Evolutionary conservation across 2,329 filamentous ascomycete species (phyloP), one percentile per base, ranked within the genome.

Genomic region (Penicillium sp.): DNA sequence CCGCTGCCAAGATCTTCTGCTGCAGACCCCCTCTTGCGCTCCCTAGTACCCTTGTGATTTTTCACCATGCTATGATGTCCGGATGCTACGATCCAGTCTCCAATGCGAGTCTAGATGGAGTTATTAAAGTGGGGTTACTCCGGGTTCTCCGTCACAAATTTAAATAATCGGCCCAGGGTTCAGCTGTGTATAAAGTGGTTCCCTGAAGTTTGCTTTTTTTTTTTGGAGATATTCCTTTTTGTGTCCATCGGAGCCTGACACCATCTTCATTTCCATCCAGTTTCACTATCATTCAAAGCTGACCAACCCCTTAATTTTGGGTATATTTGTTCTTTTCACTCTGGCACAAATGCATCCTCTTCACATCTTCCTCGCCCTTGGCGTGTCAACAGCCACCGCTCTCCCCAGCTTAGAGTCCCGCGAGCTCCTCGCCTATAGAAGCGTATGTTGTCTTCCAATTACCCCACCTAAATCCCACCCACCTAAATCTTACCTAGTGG

Each of bases 401-500:
- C 33, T 56, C 1, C 53, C 55, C 6, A 43, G n/a, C 23, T 31
- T 46, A 7, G 26, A 43, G 13, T 26, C 45, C 1, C 41, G 45
- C 12, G 53, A 55, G 2, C 42, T 43, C 16, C 62, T 64, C 36
- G 53, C 45, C 15, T 59, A 56, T 18, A 51, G 53, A 57, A 61
- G 56, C 23, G 64, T 66, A 54, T 7, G 61, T 41, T n/a, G 15
- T 12, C 1, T n/a, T 18, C 48, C 26, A 6, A 5, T 6, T 39
- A 21, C 18, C 18, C 24, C 6, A 38, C 21, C 26, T 13, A 26
- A 26, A 6, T 31, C 33, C 23, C 24, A 9, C 15, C 6, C 21
- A n/a, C 23, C 18, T 12, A 44, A 36, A 8, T 15, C 8, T 9
- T 0, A 12, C n/a, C 16, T 23, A 66, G 65, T 67, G 65, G 65